Percentiles rank a stretch among this genome's conserved stretches.
These are phyloP conservation scores for Penstemon newberryi DNA, from an alignment of 257 asterid species.

Conservation along the genomic window DNA sequence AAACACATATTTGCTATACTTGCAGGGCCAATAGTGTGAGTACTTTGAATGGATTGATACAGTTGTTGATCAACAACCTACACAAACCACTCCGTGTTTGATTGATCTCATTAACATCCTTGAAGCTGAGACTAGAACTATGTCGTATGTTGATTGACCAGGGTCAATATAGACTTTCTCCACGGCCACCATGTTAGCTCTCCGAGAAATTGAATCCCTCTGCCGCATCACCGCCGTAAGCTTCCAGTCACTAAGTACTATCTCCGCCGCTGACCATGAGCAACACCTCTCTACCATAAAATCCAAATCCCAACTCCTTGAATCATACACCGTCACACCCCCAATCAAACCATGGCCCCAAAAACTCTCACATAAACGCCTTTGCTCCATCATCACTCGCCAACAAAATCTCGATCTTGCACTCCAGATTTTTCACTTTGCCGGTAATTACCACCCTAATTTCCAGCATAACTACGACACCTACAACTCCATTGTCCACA, in stretches of 20 bases:
- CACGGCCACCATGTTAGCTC: slow-evolving; percentile 29
- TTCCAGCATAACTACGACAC: slow-evolving; percentile 69
- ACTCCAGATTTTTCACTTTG: slow-evolving; percentile 75
- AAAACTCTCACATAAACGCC: slow-evolving; percentile 59
- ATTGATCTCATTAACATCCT: too few relatives aligned
- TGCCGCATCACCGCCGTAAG: slow-evolving; percentile 31
- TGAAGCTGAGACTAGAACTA: too few relatives aligned
- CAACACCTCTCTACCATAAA: slow-evolving; percentile 51
- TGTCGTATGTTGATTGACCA: too few relatives aligned
- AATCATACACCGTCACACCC: slow-evolving; percentile 68
- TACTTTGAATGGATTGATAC: too few relatives aligned
- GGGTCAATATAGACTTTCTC: too few relatives aligned
- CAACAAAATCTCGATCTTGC: slow-evolving; percentile 78
- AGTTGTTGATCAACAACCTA: too few relatives aligned
- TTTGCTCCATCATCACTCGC: slow-evolving; percentile 52
- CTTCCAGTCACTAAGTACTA: slow-evolving; percentile 34
- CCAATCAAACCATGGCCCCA: slow-evolving; percentile 94
- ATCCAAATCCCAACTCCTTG: slow-evolving; percentile 61
- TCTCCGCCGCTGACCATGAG: slow-evolving; percentile 23
- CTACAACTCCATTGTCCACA: slow-evolving; percentile 68
- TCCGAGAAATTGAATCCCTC: slow-evolving; percentile 30
- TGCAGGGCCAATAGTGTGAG: too few relatives aligned
- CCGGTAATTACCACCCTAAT: slow-evolving; percentile 64
- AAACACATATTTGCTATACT: too few relatives aligned
- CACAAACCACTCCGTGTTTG: too few relatives aligned